Evolutionary conservation across 306 rosid species (phyloP), one percentile per base, ranked within the genome.

Genomic region (Malus asiatica): DNA sequence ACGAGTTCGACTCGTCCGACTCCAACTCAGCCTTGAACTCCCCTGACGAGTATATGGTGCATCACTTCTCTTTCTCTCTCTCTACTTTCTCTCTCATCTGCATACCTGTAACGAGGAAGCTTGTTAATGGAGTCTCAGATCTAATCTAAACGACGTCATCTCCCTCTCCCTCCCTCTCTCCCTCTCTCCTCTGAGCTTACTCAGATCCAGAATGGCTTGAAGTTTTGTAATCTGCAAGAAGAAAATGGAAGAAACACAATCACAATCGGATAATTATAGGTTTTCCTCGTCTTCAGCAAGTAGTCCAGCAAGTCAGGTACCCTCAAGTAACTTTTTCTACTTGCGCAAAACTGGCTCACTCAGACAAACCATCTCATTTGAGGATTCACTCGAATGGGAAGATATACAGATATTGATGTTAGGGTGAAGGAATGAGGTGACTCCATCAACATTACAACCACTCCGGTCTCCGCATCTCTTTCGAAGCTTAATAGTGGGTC

Each of bases 361-460:
- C 40, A 88, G 97, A 83, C 98, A 96, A 75, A 97, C 99, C 4
- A 96, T 96, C 79, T 96, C 99, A 3, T 96, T 96, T 51, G 99
- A 96, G 84, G 99, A 96, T 85, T 96, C 99, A 51, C 99, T 98
- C 2, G 98, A 92, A 72, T 96, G 99, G 99, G 99, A 87, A 27
- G 99, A 96, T 74, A 96, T 74, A 93, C 93, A 22, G 93, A 96
- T 72, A 20, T 87, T 16, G 93, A 88, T 68, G 88, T 84, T 66
- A 88, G 93, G 83, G 83, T 89, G 73, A 98, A 92, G 30, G 97
- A 90, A 73, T 97, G 97, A 79, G 93, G 90, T 62, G 99, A 96
- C 73, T 88, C 98, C 23, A 96, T 90, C 63, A 86, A 90, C 73
- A 79, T 60, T 40, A 93, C 93, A 1, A 89, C 92, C 42, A 89